Evolutionary conservation across 2,329 filamentous ascomycete genomes (phyloP).

Genomic region (Cordyceps tenuipes): DNA sequence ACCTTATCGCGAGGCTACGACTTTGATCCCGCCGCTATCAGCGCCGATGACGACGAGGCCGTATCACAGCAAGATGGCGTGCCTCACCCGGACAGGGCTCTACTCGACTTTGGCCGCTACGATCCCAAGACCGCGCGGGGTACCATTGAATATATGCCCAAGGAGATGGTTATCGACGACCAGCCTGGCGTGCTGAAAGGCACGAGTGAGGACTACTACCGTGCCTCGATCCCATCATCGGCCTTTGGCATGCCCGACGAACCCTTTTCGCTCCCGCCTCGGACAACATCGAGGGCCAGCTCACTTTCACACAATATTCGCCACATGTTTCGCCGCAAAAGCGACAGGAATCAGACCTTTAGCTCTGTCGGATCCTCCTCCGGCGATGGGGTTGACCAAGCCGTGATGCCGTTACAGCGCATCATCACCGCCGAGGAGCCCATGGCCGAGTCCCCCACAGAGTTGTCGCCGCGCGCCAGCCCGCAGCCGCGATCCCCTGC

Average conservation of each 20-base stretch:
- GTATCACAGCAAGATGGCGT: background rate
- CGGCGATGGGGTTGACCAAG: constrained; percentile 5
- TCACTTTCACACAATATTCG: constrained; percentile 29
- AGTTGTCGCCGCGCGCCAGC: constrained; percentile 18
- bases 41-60: too few relatives aligned
- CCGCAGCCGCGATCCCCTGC: background rate
- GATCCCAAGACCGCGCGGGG: background rate
- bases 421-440: constrained; percentile 14
- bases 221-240: constrained; percentile 31
- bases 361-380: constrained; percentile 16
- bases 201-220: constrained; percentile 34
- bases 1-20: constrained; percentile 21
- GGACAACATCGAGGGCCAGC: constrained; percentile 24
- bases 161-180: constrained; percentile 18
- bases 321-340: constrained; percentile 28
- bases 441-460: constrained; percentile 24
- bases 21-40: constrained; percentile 2
- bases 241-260: constrained; percentile 31
- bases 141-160: constrained; percentile 13
- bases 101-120: constrained; percentile 11
- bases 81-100: constrained; percentile 1
- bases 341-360: constrained; percentile 23
- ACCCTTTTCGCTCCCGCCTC: constrained; percentile 17
- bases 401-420: constrained; percentile 10
- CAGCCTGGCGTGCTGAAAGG: constrained; percentile 26